Evolutionary conservation across 2,329 filamentous ascomycete species (phyloP), one percentile per base, ranked within the genome.

Genomic region (Diplocarpon rosae): DNA sequence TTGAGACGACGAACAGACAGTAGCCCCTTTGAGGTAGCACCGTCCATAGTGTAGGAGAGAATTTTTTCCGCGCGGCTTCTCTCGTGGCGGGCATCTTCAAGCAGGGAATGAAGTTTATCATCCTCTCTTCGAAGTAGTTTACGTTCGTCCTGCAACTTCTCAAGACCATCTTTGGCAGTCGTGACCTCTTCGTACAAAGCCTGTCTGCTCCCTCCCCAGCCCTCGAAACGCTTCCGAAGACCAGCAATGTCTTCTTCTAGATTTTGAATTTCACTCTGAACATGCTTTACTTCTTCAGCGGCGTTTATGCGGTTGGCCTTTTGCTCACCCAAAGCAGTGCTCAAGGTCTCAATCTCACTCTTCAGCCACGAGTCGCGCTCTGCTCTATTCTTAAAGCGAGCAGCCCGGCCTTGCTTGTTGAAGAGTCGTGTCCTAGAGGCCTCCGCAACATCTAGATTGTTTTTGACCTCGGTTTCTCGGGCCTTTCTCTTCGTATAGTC

Each of bases 41-140:
- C 78, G 60, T 98, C 92, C 79, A 96, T 93, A 59, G 87, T 83
- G 32, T 88, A 79, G 2, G 83, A 81, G 13, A 96, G 71, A 48
- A 77, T 79, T 39, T 79, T 75, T 61, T 95, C 87, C 0, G 89
- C 83, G 46, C 78, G 76, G 28, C 87, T 78, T 36, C 83, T 76
- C 59, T 95, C 87, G 39, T 83, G 75, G 13, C 82, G 76, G 1
- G 85, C 82, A 56, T 85, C 88, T 7, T 75, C 68, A 24, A 93
- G 76, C 43, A 90, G 75, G 0, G 84, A 85, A 55, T 83, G 80
- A 8, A 96, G 73, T 59, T 85, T 90, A 55, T 90, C 87, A 50
- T 95, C 86, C 62, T 95, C 87, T 56, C 92, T 81, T 63, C 85
- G 87, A 17, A 98, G 73, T 48, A 84, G 74, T 65, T 93, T 94